Evolutionary conservation across 345 rosid species (phyloP).

Genomic region (Pseudoturritis turrita): DNA sequence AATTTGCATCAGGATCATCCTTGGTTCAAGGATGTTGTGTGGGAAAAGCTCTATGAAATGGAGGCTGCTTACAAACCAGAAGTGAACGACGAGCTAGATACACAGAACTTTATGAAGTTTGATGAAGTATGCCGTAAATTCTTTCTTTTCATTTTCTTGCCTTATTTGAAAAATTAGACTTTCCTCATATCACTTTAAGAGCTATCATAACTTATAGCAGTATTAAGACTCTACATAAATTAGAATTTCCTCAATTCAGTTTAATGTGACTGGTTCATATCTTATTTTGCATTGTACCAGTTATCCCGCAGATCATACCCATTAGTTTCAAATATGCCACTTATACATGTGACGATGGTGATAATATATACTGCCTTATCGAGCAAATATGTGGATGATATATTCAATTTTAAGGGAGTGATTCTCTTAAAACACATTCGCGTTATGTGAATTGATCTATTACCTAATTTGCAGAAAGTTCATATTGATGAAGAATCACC

Average conservation of each 20-base stretch:
- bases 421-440: neutral
- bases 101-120: slow-evolving; percentile 94
- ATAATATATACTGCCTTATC: neutral
- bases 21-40: slow-evolving; percentile 71
- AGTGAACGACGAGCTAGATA: slow-evolving; percentile 89
- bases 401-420: neutral
- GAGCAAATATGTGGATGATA: neutral
- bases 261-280: neutral
- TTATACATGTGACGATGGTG: neutral
- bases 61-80: slow-evolving; percentile 95
- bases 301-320: neutral
- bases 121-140: slow-evolving; percentile 63
- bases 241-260: neutral
- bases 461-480: neutral
- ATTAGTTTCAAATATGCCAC: neutral
- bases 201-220: neutral
- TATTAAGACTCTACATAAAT: neutral
- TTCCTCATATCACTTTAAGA: neutral
- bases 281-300: neutral
- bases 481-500: neutral
- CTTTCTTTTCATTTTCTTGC: slow-evolving; percentile 8
- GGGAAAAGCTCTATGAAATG: slow-evolving; percentile 94
- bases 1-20: slow-evolving; percentile 69
- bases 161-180: neutral
- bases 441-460: neutral